Evolutionary conservation across 1,284 basidiomycete genomes (phyloP).

Genomic region (Phylloboletellus chloephorus): DNA sequence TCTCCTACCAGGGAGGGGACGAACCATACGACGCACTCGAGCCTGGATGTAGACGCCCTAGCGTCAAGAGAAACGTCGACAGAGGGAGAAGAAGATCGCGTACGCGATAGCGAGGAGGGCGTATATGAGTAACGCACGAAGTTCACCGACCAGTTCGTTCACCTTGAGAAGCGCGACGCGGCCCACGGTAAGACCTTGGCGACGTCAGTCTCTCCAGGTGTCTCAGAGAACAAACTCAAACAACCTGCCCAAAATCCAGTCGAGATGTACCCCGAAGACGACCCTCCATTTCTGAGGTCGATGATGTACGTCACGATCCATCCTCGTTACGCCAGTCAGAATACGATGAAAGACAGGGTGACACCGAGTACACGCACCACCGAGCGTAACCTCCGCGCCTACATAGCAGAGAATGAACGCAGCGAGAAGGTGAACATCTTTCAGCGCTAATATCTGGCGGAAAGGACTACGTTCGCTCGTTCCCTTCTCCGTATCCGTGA

Average conservation of each 20-base stretch:
- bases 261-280: slow-evolving; percentile 43
- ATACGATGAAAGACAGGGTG: not conserved
- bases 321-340: slow-evolving; percentile 21
- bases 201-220: not conserved
- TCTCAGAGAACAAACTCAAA: not conserved
- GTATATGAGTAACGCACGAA: slow-evolving; percentile 15
- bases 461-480: slow-evolving; percentile 35
- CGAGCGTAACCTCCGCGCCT: slow-evolving; percentile 50
- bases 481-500: slow-evolving; percentile 20
- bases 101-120: slow-evolving; percentile 29
- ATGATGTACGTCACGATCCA: slow-evolving; percentile 47
- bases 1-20: slow-evolving; percentile 48
- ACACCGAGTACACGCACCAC: slow-evolving; percentile 27
- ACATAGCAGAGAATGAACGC: slow-evolving; percentile 49
- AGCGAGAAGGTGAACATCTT: slow-evolving; percentile 46
- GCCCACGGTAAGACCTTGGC: slow-evolving; percentile 18
- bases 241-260: slow-evolving; percentile 44
- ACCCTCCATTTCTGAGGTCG: slow-evolving; percentile 36
- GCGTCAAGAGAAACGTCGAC: not conserved
- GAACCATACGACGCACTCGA: slow-evolving; percentile 54
- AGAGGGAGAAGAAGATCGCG: not conserved
- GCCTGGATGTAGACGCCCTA: slow-evolving; percentile 15
- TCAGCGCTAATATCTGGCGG: slow-evolving; percentile 42
- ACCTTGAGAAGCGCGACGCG: slow-evolving; percentile 18
- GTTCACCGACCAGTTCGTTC: slow-evolving; percentile 19